These are phyloP conservation scores for Alnus glutinosa DNA, from an alignment of 306 rosid genomes.

Conservation along the genomic window DNA sequence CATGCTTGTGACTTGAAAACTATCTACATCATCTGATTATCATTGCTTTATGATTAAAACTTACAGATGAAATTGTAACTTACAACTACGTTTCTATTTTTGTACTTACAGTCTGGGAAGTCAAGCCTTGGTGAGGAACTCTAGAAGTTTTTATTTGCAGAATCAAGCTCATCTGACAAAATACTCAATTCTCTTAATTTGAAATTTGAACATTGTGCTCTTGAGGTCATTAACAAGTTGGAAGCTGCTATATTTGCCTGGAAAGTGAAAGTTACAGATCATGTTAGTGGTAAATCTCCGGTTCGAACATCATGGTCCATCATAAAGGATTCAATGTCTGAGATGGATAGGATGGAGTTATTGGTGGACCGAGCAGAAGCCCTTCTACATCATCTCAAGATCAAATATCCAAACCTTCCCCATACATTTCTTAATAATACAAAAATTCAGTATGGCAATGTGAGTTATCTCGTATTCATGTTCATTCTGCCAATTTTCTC, in stretches of 20 bases:
- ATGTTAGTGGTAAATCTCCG: constrained; percentile 56
- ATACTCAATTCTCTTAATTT: constrained; percentile 60
- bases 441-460: constrained; percentile 90
- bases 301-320: constrained; percentile 81
- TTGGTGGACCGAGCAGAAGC: constrained; percentile 61
- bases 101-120: constrained; percentile 69
- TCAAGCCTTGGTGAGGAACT: constrained; percentile 71
- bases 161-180: constrained; percentile 39
- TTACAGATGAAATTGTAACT: background rate
- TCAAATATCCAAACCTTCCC: constrained; percentile 77
- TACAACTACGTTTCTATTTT: constrained; percentile 18
- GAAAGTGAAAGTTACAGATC: constrained; percentile 66
- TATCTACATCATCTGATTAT: no score
- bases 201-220: constrained; percentile 68
- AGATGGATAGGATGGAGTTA: constrained; percentile 58
- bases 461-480: constrained; percentile 21
- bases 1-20: no score
- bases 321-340: constrained; percentile 60
- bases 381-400: constrained; percentile 63
- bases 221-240: constrained; percentile 61
- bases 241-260: constrained; percentile 60
- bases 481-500: background rate
- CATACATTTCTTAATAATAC: constrained; percentile 80
- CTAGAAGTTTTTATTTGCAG: constrained; percentile 33
- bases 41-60: no score